A percentile compares a stretch with the other conserved stretches of the same genome.
These are phyloP conservation scores for Sphaerulina vaccinii DNA, from an alignment of 2,329 filamentous ascomycete genomes.

Conservation along the genomic window DNA sequence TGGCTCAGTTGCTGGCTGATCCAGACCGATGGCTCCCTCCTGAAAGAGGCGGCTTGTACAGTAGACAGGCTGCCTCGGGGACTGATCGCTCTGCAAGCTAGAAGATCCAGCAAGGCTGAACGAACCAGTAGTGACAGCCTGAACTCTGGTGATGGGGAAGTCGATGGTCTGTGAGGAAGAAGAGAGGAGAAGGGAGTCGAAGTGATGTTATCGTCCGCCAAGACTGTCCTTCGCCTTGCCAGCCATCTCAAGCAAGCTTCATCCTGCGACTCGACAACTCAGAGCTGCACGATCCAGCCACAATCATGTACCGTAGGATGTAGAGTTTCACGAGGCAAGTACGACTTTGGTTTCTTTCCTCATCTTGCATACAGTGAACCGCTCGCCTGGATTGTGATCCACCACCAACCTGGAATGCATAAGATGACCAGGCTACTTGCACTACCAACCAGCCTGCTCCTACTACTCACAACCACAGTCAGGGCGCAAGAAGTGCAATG, in stretches of 20 bases:
- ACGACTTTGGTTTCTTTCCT: neutral
- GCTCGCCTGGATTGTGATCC: conserved; percentile 3
- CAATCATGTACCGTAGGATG: neutral
- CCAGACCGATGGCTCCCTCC: too few relatives aligned
- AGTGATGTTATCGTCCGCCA: too few relatives aligned
- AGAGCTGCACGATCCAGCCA: neutral
- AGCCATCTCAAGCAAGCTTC: neutral
- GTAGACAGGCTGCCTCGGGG: too few relatives aligned
- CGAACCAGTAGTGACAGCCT: too few relatives aligned
- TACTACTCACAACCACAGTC: conserved; percentile 19
- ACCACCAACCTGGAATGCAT: conserved; percentile 23
- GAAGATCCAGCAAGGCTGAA: too few relatives aligned
- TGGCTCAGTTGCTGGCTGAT: too few relatives aligned
- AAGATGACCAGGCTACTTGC: conserved; percentile 24
- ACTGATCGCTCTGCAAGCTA: too few relatives aligned
- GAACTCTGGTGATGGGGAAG: too few relatives aligned
- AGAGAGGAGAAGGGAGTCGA: too few relatives aligned
- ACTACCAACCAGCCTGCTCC: conserved; percentile 31
- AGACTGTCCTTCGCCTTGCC: too few relatives aligned
- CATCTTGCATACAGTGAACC: neutral
- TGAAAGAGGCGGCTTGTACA: too few relatives aligned
- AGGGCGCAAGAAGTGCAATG: conserved; percentile 40
- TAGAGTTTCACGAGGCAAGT: conserved; percentile 11
- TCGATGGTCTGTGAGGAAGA: too few relatives aligned
- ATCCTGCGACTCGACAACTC: neutral